Evolutionary conservation across 148 eudicot species (phyloP), one percentile per base, ranked within the genome.

Genomic region (Camellia granthamiana): DNA sequence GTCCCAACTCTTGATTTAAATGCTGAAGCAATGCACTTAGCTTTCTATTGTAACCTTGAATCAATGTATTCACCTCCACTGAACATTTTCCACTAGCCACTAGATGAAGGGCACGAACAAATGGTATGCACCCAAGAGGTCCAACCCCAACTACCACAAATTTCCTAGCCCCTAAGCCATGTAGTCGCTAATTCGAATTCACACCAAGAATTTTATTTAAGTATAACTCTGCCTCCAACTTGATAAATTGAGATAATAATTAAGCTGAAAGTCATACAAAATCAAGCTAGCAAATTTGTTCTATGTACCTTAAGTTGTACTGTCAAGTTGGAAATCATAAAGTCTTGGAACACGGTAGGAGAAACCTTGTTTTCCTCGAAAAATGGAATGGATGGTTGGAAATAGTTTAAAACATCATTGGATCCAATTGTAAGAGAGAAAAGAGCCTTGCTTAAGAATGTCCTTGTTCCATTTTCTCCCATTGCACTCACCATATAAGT

Each of bases 51-150:
- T 89, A 91, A 46, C 84, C 87, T 78, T 78, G 88, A 7, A 88
- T 81, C 1, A 90, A 51, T 7, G 70, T 72, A 65, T 90, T 90
- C 60, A 90, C 89, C 72, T 83, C 70, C 38, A 9, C 72, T 0
- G 89, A 86, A 71, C 90, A 91, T 78, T 83, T 78, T 43, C 84
- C 72, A 18, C 72, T 18, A 73, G 82, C 84, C 52, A 84, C 74
- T n/a, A 85, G 77, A 77, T 77, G 80, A 43, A 84, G 80, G 65
- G 92, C 90, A 6, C 92, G 87, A 47, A 89, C 84, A 68, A 84
- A 89, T 10, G 94, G 94, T 81, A 91, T 91, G 85, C 90, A 91
- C 41, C 93, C 93, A 10, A 90, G 83, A 9, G 93, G 93, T 80
- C 93, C 93, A 14, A 91, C 78, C 42, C 87, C 90, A 0, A 84